A percentile compares a stretch with the other conserved stretches of the same genome.
These are phyloP conservation scores for Linum tenue DNA, from an alignment of 345 rosid species.

Conservation along the genomic window DNA sequence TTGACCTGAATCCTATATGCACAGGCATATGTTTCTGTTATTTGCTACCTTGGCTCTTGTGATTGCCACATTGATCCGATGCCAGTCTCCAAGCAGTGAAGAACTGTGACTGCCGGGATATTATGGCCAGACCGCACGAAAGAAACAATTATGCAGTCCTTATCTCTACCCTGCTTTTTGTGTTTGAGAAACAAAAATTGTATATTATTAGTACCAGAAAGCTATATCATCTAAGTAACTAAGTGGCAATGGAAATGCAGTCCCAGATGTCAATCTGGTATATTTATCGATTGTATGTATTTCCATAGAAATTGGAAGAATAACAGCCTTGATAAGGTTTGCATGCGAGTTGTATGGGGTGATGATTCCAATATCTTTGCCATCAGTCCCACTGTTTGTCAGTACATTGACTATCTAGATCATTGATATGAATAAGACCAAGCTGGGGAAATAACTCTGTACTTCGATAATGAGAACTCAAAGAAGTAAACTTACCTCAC, in stretches of 20 bases:
- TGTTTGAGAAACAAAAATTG: too few species aligned
- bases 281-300: too few species aligned
- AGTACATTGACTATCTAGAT: slow-evolving; percentile 54
- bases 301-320: too few species aligned
- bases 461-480: background rate
- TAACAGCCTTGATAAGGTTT: slow-evolving; percentile 45
- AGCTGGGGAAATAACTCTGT: background rate
- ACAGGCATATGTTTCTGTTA: too few species aligned
- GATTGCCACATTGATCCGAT: slow-evolving; percentile 86
- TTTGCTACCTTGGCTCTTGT: slow-evolving; percentile 76
- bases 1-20: background rate
- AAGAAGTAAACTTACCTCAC: slow-evolving; percentile 43
- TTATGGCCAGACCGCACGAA: slow-evolving; percentile 71
- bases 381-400: slow-evolving; percentile 48
- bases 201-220: too few species aligned
- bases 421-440: background rate
- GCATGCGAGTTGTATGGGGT: slow-evolving; percentile 93
- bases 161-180: slow-evolving; percentile 70
- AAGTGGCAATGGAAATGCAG: too few species aligned
- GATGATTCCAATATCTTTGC: slow-evolving; percentile 75
- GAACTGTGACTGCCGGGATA: slow-evolving; percentile 43
- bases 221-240: too few species aligned
- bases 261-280: too few species aligned
- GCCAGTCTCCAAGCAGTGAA: slow-evolving; percentile 94
- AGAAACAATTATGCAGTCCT: slow-evolving; percentile 81